Evolutionary conservation across 129 eudicot genomes (phyloP).

Genomic region (Escallonia rubra): DNA sequence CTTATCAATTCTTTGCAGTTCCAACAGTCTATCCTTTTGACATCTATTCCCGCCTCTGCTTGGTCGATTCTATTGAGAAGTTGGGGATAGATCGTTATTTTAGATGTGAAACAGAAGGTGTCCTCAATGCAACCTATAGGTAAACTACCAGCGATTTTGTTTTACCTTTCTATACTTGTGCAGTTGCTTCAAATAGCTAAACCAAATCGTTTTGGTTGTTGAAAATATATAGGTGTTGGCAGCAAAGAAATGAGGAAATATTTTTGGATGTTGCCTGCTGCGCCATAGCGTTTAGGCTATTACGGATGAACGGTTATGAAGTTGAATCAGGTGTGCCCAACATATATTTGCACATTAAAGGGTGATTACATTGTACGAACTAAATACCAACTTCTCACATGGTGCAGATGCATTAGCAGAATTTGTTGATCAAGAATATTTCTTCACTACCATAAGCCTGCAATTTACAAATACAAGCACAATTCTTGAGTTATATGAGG

Average conservation of each 20-base stretch:
- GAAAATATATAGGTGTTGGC: too few species aligned
- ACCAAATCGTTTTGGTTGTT: too few species aligned
- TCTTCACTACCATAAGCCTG: conserved; percentile 1
- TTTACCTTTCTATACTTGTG: too few species aligned
- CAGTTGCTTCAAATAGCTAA: too few species aligned
- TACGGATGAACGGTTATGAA: conserved; percentile 19
- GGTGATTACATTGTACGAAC: too few species aligned
- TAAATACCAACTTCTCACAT: neutral
- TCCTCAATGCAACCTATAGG: conserved; percentile 24
- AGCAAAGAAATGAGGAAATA: conserved; percentile 11
- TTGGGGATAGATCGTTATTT: conserved; percentile 20
- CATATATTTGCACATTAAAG: neutral
- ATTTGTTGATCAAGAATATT: conserved; percentile 4
- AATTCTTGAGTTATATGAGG: conserved; percentile 17
- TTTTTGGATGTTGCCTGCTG: conserved; percentile 4
- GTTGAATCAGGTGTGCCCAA: conserved; percentile 8
- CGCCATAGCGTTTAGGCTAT: conserved; percentile 25
- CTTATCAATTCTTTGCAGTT: neutral
- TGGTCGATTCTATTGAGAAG: conserved; percentile 14
- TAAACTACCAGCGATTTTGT: too few species aligned
- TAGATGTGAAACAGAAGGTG: conserved; percentile 1
- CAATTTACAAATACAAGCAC: neutral
- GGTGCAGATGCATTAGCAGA: conserved; percentile 1
- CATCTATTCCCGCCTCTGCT: conserved; percentile 14
- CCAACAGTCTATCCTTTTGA: too few species aligned